phyloP scores from a whole-genome alignment of 805 yeast species.

The Phaffomyces antillensis region DNA sequence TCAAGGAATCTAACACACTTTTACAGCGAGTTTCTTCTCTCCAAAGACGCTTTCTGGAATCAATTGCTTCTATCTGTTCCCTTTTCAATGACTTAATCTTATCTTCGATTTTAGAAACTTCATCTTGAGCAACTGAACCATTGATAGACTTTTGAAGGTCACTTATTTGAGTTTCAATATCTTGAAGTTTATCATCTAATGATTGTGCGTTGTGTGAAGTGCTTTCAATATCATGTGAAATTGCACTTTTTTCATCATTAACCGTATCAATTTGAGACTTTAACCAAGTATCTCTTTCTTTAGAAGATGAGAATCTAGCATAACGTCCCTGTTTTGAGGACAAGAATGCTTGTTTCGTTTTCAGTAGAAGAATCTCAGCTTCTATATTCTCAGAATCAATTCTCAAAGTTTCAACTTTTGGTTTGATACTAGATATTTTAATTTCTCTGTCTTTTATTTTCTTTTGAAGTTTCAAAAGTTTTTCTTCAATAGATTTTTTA shows the following conservation, averaged over 20 bases:
- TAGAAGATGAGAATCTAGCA: constrained; percentile 45
- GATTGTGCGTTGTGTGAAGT: too few relatives aligned
- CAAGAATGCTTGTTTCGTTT: constrained; percentile 49
- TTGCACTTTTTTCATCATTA: background rate
- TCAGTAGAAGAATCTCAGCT: constrained; percentile 32
- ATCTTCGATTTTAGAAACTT: constrained; percentile 25
- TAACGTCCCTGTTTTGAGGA: constrained; percentile 68
- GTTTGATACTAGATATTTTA: constrained; percentile 31
- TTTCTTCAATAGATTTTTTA: constrained; percentile 19
- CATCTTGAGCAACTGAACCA: constrained; percentile 27
- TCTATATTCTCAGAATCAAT: constrained; percentile 35
- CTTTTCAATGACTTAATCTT: constrained; percentile 29
- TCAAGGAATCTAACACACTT: constrained; percentile 47
- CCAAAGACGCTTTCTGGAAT: constrained; percentile 69
- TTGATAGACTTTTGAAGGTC: constrained; percentile 31
- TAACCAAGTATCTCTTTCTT: constrained; percentile 67
- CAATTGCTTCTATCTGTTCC: constrained; percentile 41
- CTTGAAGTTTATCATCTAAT: constrained; percentile 10
- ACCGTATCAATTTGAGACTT: constrained; percentile 34
- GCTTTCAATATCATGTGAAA: too few relatives aligned
- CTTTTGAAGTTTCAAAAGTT: constrained; percentile 18
- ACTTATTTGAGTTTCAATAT: constrained; percentile 25
- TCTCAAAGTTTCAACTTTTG: constrained; percentile 34
- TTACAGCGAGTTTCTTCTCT: constrained; percentile 65
- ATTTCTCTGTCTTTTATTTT: constrained; percentile 28